Percentiles rank a stretch among this genome's conserved stretches.
Conservation (phyloP, 2,329 filamentous ascomycete genomes). For the Arthrobotrys conoides region DNA sequence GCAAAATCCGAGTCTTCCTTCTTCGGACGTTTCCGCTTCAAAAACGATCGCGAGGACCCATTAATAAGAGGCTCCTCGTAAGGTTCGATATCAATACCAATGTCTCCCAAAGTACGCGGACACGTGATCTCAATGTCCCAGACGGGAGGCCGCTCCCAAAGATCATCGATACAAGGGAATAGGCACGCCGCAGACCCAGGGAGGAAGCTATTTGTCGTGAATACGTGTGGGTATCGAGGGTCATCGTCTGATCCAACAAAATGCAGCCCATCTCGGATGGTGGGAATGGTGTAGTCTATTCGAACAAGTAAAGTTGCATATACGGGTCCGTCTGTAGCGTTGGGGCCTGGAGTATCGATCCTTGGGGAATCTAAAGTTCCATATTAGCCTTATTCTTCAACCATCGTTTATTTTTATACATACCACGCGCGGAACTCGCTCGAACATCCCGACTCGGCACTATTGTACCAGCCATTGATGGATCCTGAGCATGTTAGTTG, state of each 20-base stretch:
- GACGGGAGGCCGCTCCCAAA: slow-evolving; percentile 78
- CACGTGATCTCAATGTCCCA: slow-evolving; percentile 92
- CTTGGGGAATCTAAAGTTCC: slow-evolving; percentile 64
- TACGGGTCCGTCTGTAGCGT: slow-evolving; percentile 66
- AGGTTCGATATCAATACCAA: slow-evolving; percentile 60
- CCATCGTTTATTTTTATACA: not conserved
- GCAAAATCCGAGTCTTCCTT: slow-evolving; percentile 65
- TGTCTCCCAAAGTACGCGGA: slow-evolving; percentile 87
- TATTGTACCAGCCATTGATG: slow-evolving; percentile 45
- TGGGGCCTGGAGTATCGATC: slow-evolving; percentile 66
- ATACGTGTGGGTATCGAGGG: slow-evolving; percentile 88
- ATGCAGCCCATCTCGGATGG: slow-evolving; percentile 87
- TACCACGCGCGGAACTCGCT: slow-evolving; percentile 47
- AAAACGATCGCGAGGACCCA: slow-evolving; percentile 25
- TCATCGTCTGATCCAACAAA: slow-evolving; percentile 90
- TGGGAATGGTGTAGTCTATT: slow-evolving; percentile 83
- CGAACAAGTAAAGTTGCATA: slow-evolving; percentile 76
- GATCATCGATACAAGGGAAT: slow-evolving; percentile 93
- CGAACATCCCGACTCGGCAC: slow-evolving; percentile 41
- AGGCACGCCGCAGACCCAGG: slow-evolving; percentile 85
- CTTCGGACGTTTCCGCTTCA: slow-evolving; percentile 65
- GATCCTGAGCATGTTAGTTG: slow-evolving; percentile 40
- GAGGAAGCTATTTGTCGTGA: slow-evolving; percentile 84
- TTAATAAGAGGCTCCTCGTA: slow-evolving; percentile 58
- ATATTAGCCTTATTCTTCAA: slow-evolving; percentile 8